Evolutionary conservation across 805 yeast genomes (phyloP).

Genomic region (Lipomyces sp.): DNA sequence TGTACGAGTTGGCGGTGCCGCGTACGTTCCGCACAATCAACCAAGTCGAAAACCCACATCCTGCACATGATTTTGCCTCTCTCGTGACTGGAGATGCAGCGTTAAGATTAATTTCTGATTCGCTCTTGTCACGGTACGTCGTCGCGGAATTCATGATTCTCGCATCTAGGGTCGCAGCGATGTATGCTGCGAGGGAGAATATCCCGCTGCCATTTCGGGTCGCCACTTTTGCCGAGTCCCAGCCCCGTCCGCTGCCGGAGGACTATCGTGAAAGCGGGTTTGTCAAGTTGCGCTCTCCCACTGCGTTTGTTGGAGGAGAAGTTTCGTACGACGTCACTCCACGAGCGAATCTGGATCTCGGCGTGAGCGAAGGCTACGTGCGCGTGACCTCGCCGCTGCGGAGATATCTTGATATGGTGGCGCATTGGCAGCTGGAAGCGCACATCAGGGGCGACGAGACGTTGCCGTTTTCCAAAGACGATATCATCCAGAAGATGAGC

Average conservation of each 20-base stretch:
- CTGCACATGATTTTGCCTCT: not conserved
- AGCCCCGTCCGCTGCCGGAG: not conserved
- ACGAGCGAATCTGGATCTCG: constrained; percentile 44
- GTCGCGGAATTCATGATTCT: constrained; percentile 84
- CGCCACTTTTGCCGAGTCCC: not conserved
- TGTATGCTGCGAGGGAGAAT: constrained; percentile 24
- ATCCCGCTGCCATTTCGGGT: constrained; percentile 34
- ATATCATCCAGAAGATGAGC: constrained; percentile 4
- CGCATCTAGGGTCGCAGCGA: constrained; percentile 53
- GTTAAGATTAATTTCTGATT: constrained; percentile 34
- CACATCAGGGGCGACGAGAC: constrained; percentile 36
- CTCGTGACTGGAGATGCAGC: not conserved
- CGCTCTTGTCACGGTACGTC: constrained; percentile 50
- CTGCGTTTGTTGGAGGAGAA: not conserved
- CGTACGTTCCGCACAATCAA: no score
- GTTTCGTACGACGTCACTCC: not conserved
- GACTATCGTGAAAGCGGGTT: constrained; percentile 6
- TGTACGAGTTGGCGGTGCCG: no score
- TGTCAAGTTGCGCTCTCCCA: constrained; percentile 1
- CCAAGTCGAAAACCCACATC: not conserved
- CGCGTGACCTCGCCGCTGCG: constrained; percentile 89
- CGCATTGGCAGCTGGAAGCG: constrained; percentile 71
- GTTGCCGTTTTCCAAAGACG: constrained; percentile 8
- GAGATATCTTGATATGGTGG: constrained; percentile 72
- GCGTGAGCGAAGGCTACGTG: constrained; percentile 46